phyloP scores from a whole-genome alignment of 2,329 filamentous ascomycete genomes.

The Ceratocystis albifundus region DNA sequence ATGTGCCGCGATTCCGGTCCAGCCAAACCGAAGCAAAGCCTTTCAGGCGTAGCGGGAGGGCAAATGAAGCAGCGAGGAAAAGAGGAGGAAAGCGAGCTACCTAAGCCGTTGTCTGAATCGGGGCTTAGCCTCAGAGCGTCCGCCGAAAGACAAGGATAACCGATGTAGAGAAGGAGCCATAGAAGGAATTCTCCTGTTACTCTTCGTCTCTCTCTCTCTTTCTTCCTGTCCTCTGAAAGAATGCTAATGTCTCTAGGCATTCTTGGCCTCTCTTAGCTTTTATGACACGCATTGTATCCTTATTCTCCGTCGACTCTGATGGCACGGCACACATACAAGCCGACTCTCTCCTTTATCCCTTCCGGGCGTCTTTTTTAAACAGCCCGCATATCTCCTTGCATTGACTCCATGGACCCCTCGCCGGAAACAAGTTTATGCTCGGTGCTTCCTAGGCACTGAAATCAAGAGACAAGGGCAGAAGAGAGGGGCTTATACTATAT shows the following conservation, averaged over 20 bases:
- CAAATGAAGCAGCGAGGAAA: too few relatives aligned
- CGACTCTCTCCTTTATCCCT: neutral
- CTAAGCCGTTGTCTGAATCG: too few relatives aligned
- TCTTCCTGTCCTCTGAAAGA: neutral
- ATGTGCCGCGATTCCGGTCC: too few relatives aligned
- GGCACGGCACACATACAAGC: conserved; percentile 2
- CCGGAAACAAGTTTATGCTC: neutral
- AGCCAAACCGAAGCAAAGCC: too few relatives aligned
- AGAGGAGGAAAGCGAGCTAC: too few relatives aligned
- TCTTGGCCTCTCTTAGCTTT: neutral
- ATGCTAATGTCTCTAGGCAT: neutral
- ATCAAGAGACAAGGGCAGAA: neutral
- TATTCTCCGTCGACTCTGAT: neutral
- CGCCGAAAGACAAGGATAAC: neutral
- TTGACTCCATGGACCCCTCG: neutral
- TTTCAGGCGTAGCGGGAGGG: too few relatives aligned
- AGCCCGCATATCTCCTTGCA: neutral
- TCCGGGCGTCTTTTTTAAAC: neutral
- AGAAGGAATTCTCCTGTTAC: neutral
- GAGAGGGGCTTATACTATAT: too few relatives aligned
- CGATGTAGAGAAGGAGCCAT: neutral
- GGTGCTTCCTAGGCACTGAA: neutral
- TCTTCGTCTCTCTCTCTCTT: neutral
- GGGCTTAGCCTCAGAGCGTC: too few relatives aligned
- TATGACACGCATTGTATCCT: neutral